Evolutionary conservation across 2,329 filamentous ascomycete species (phyloP).

Genomic region (Penicillium occitanis): DNA sequence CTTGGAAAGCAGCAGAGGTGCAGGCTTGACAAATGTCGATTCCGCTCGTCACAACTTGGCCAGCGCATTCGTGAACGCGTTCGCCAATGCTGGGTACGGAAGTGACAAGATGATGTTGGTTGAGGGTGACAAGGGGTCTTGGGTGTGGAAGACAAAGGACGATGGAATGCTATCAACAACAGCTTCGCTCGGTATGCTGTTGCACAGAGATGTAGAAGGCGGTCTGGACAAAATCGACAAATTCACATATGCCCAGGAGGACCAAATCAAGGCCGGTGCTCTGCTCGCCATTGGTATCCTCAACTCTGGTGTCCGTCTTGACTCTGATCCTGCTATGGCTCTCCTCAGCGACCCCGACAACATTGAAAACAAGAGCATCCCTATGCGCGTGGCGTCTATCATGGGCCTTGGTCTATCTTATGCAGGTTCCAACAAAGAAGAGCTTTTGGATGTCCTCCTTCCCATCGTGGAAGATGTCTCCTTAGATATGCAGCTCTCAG

Average conservation of each 20-base stretch:
- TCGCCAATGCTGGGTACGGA: slow-evolving; percentile 92
- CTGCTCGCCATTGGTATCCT: slow-evolving; percentile 93
- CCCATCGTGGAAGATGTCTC: slow-evolving; percentile 83
- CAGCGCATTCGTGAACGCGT: slow-evolving; percentile 93
- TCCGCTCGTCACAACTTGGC: slow-evolving; percentile 95
- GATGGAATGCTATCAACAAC: slow-evolving; percentile 97
- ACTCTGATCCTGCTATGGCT: slow-evolving; percentile 86
- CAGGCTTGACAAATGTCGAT: slow-evolving; percentile 89
- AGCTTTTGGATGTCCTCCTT: slow-evolving; percentile 78
- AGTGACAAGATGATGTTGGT: slow-evolving; percentile 98
- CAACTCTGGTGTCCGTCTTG: slow-evolving; percentile 85
- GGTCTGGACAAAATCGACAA: slow-evolving; percentile 92
- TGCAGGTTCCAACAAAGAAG: slow-evolving; percentile 88
- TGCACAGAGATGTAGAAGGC: slow-evolving; percentile 90
- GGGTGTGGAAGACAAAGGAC: slow-evolving; percentile 99
- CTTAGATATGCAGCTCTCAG: slow-evolving; percentile 90
- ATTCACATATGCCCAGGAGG: slow-evolving; percentile 82
- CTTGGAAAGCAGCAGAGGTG: slow-evolving; percentile 89
- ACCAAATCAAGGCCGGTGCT: slow-evolving; percentile 85
- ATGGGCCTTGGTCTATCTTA: slow-evolving; percentile 96
- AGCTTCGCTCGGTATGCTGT: slow-evolving; percentile 84
- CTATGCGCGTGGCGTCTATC: slow-evolving; percentile 79
- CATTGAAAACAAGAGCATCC: slow-evolving; percentile 72
- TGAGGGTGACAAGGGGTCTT: slow-evolving; percentile 82
- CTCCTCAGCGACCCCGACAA: slow-evolving; percentile 78